Conservation (phyloP, 306 rosid species). For the Mucuna pruriens region DNA sequence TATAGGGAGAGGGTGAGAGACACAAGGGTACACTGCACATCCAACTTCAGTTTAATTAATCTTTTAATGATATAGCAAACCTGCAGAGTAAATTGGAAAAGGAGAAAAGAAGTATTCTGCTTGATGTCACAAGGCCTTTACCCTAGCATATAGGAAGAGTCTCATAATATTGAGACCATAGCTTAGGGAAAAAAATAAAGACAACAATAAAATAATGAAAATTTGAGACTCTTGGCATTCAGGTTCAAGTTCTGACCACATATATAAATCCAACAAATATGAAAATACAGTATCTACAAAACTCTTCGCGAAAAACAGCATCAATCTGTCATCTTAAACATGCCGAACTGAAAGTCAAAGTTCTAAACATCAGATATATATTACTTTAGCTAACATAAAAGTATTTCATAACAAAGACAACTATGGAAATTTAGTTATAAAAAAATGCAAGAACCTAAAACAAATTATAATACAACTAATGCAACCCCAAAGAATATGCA, state of each 20-base stretch:
- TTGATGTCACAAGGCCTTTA: background rate
- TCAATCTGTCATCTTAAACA: background rate
- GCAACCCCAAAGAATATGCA: background rate
- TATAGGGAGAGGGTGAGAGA: background rate
- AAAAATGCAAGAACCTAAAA: background rate
- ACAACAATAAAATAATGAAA: background rate
- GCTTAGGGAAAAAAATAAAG: background rate
- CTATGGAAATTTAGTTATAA: background rate
- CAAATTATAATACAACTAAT: conserved; percentile 9
- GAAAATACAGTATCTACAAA: background rate
- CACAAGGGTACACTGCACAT: conserved; percentile 3
- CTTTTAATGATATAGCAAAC: conserved; percentile 14
- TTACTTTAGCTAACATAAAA: background rate
- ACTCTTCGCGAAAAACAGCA: background rate
- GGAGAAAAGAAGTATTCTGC: background rate
- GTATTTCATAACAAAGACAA: background rate
- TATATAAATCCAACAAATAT: background rate
- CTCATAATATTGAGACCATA: conserved; percentile 4
- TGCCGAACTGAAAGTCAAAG: conserved; percentile 4
- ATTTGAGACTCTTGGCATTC: background rate
- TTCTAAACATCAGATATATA: background rate
- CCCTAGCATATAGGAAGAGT: background rate
- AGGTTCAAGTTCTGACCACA: conserved; percentile 9
- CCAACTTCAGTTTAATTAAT: background rate
- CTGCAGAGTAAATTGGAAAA: conserved; percentile 6